phyloP scores from a whole-genome alignment of 441 rosid species.

The Pelargonium fulgidum region DNA sequence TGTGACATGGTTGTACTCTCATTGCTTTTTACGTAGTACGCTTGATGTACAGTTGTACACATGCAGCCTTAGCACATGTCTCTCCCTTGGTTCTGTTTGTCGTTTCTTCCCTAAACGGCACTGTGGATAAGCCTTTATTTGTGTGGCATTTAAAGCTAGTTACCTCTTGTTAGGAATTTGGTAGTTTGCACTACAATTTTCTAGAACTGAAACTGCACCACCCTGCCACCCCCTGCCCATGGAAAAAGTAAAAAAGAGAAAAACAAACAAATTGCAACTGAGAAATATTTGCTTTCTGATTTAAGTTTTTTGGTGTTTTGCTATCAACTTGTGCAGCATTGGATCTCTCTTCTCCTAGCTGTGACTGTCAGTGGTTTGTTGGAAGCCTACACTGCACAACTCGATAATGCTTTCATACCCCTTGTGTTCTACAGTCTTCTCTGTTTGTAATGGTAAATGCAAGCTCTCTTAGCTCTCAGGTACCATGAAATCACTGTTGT shows the following conservation, averaged over 20 bases:
- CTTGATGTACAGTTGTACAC: background rate
- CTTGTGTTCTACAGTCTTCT: constrained; percentile 92
- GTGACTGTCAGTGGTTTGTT: constrained; percentile 71
- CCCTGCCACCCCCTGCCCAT: too few relatives aligned
- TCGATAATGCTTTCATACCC: constrained; percentile 92
- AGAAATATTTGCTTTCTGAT: background rate
- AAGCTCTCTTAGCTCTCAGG: background rate
- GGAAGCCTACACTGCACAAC: constrained; percentile 94
- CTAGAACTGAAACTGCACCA: too few relatives aligned
- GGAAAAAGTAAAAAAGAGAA: too few relatives aligned
- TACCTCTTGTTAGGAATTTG: too few relatives aligned
- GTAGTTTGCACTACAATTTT: too few relatives aligned
- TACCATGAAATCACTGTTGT: constrained; percentile 4
- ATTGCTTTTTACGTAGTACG: background rate
- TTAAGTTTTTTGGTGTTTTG: constrained; percentile 10
- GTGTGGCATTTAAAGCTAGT: too few relatives aligned
- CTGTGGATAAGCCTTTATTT: too few relatives aligned
- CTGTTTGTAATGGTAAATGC: constrained; percentile 46
- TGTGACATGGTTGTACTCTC: background rate
- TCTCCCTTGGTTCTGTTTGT: background rate
- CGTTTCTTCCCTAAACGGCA: background rate
- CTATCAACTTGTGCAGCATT: constrained; percentile 49
- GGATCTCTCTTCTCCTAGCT: constrained; percentile 72
- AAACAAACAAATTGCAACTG: too few relatives aligned
- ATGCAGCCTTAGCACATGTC: background rate